A percentile compares a stretch with the other conserved stretches of the same genome.
These are phyloP conservation scores for Pelargonium australe DNA, from an alignment of 441 rosid genomes.

Conservation along the genomic window DNA sequence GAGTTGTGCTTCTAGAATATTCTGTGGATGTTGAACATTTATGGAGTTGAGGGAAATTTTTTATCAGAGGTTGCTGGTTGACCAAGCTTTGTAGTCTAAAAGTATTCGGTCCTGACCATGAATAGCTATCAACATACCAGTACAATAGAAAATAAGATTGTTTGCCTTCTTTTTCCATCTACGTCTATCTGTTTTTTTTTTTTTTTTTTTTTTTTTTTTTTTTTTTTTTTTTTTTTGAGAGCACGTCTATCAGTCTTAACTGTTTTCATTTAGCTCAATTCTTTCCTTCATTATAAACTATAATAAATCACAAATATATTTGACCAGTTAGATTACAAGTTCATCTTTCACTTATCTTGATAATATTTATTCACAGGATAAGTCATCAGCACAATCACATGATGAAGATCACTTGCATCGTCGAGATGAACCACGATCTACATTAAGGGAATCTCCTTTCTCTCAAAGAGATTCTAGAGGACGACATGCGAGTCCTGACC, in stretches of 20 bases:
- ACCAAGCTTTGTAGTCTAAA: neutral
- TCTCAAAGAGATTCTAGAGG: constrained; percentile 58
- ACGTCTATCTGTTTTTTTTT: no score
- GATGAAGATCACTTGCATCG: constrained; percentile 52
- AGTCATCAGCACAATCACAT: constrained; percentile 48
- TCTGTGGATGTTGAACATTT: neutral
- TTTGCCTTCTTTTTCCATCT: neutral
- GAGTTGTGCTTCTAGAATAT: no score
- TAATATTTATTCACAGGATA: constrained; percentile 67
- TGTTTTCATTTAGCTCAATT: constrained; percentile 7
- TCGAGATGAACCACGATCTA: constrained; percentile 54
- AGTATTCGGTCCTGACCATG: constrained; percentile 3
- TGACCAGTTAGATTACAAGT: constrained; percentile 21
- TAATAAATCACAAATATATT: constrained; percentile 18
- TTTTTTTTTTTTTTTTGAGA: no score
- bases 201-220: no score
- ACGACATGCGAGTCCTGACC: constrained; percentile 57
- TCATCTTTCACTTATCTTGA: constrained; percentile 33
- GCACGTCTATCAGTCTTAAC: neutral
- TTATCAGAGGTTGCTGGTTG: neutral
- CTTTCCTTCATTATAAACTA: constrained; percentile 10
- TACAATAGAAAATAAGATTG: neutral
- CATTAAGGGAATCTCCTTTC: constrained; percentile 58
- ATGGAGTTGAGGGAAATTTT: neutral
- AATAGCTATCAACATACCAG: constrained; percentile 10